phyloP scores from a whole-genome alignment of 306 rosid genomes.

The Quercus dentata region DNA sequence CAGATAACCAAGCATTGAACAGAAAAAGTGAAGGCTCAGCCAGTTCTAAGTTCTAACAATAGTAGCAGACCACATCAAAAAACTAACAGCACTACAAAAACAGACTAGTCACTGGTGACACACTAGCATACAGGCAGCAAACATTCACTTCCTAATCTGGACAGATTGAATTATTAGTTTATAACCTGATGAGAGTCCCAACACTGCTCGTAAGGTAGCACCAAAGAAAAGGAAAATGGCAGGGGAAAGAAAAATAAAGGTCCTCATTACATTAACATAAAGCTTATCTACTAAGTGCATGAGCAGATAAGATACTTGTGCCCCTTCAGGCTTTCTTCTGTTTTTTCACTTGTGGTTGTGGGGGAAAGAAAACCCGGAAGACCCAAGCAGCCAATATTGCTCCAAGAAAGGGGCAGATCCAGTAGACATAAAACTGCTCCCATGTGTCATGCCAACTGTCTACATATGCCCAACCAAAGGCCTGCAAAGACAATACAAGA shows the following conservation, averaged over 20 bases:
- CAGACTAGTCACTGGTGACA: neutral
- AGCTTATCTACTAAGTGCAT: neutral
- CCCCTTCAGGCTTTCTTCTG: conserved; percentile 57
- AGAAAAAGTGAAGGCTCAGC: neutral
- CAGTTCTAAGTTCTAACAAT: neutral
- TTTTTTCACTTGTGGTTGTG: conserved; percentile 22
- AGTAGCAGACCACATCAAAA: neutral
- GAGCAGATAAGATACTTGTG: neutral
- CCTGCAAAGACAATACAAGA: conserved; percentile 37
- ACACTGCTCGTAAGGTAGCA: neutral
- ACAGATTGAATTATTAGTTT: neutral
- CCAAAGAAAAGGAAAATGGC: neutral
- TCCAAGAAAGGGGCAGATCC: conserved; percentile 77
- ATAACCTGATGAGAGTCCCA: neutral
- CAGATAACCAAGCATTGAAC: neutral
- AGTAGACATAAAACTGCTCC: conserved; percentile 86
- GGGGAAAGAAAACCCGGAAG: conserved; percentile 59
- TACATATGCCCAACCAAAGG: conserved; percentile 89
- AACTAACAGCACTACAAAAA: neutral
- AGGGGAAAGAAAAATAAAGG: neutral
- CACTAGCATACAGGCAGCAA: neutral
- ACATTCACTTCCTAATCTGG: neutral
- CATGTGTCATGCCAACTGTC: conserved; percentile 72
- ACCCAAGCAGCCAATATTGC: conserved; percentile 76
- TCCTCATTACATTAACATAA: neutral